Conservation (phyloP, 2,329 filamentous ascomycete genomes). For the Sclerotinia trifoliorum region DNA sequence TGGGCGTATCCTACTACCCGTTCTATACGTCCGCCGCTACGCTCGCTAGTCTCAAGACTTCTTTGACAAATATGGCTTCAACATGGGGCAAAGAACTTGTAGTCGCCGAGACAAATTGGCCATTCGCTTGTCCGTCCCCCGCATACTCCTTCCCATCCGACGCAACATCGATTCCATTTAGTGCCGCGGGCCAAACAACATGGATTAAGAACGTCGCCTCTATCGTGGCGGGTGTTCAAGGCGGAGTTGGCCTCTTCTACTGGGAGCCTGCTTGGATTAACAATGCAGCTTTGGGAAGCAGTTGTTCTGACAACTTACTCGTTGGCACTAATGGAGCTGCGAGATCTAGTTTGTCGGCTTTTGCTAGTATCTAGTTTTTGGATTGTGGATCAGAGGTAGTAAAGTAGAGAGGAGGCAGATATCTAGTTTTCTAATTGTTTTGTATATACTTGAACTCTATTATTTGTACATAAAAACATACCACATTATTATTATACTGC, state of each 20-base stretch:
- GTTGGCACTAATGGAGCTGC: slow-evolving; percentile 55
- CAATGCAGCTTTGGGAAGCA: slow-evolving; percentile 63
- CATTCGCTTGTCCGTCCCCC: slow-evolving; percentile 59
- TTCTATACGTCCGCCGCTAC: slow-evolving; percentile 64
- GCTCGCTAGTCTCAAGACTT: slow-evolving; percentile 54
- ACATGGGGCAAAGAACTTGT: slow-evolving; percentile 64
- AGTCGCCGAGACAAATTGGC: slow-evolving; percentile 73
- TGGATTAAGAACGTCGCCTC: slow-evolving; percentile 61
- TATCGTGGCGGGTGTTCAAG: slow-evolving; percentile 52
- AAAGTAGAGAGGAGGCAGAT: background rate
- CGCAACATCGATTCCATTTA: slow-evolving; percentile 58
- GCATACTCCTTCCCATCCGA: slow-evolving; percentile 60
- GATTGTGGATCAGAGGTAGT: background rate
- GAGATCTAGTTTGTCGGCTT: slow-evolving; percentile 56
- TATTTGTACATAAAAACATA: background rate
- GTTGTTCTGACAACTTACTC: slow-evolving; percentile 63
- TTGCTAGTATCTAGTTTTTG: slow-evolving; percentile 39
- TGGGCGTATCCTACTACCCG: slow-evolving; percentile 72
- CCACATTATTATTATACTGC: too few relatives aligned
- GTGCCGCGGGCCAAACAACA: slow-evolving; percentile 58
- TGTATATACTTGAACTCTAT: background rate
- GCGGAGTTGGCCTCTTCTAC: slow-evolving; percentile 64
- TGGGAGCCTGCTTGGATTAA: slow-evolving; percentile 73
- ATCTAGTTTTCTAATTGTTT: background rate
- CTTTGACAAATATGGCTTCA: slow-evolving; percentile 57